Percentiles rank a stretch among this genome's conserved stretches.
These are phyloP conservation scores for Colletotrichum ledebouriae DNA, from an alignment of 2,329 filamentous ascomycete species.

Conservation along the genomic window DNA sequence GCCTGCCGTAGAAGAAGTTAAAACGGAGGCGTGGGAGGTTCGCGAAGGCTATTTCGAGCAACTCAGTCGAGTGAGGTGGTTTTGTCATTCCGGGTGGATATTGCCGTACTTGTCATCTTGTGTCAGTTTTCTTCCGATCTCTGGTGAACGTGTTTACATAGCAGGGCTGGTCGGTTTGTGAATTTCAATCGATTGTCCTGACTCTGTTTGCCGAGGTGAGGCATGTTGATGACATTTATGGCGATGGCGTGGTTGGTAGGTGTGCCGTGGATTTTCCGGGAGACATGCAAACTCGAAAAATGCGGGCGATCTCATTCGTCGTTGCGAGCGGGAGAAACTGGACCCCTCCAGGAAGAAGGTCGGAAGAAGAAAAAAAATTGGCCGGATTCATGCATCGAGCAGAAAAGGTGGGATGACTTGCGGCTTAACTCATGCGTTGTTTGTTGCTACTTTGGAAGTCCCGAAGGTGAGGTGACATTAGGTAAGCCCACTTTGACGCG, in stretches of 20 bases:
- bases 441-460: conserved; percentile 25
- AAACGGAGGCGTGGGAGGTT: conserved; percentile 30
- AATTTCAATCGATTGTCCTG: background rate
- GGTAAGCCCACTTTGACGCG: conserved; percentile 26
- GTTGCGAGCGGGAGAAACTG: background rate
- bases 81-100: background rate
- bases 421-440: conserved; percentile 20
- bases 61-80: conserved; percentile 8
- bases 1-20: conserved; percentile 32
- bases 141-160: background rate
- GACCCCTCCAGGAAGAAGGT: background rate
- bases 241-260: background rate
- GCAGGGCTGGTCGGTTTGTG: conserved; percentile 3
- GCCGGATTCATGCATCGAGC: conserved; percentile 29
- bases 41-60: conserved; percentile 25
- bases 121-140: conserved; percentile 16
- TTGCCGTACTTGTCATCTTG: conserved; percentile 24
- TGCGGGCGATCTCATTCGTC: background rate
- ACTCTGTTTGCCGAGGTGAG: background rate
- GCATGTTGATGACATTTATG: conserved; percentile 11
- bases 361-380: background rate
- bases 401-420: conserved; percentile 24
- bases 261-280: background rate
- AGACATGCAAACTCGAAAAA: background rate
- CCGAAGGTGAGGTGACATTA: background rate